Evolutionary conservation across 1,139 yeast genomes (phyloP), one percentile per base, ranked within the genome.

Genomic region (Hemisphaericaspora xylofermentans): DNA sequence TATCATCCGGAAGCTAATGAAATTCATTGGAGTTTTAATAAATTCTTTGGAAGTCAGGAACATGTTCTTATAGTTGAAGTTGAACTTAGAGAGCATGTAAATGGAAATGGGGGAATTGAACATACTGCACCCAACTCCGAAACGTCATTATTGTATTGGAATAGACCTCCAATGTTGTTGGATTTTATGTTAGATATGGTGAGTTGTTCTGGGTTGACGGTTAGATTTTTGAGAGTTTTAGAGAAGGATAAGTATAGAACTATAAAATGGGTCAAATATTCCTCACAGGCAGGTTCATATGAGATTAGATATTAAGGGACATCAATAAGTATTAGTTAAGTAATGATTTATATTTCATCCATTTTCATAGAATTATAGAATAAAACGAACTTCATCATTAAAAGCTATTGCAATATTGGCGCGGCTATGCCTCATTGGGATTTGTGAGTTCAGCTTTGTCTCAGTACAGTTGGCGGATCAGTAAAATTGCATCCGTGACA

Each of bases 251-350:
- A 79, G 46, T 85, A 87, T 63, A 68, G 77, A 36, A 82, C 95
- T 1, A 81, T 88, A 16, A 91, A 91, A 58, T 89, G 95, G 95
- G 94, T 89, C 35, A 78, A 87, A 53, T 91, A 91, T 59, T 61
- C 77, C 15, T 76, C 91, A 1, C 77, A 74, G 47, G 82, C 91
- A 0, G 96, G 96, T 1, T 78, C 86, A 5, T 88, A 87, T 53
- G 96, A 88, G 48, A 74, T 88, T 12, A 68, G 96, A 44, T 81
- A 81, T 47, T 84, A 57, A 24, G 10, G 13, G 13, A 9, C 6
- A 24, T n/a, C n/a, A n/a, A n/a, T n/a, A n/a, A 12, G 13, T 4
- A n/a, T 13, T 9, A 14, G 19, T 33, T 33, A 10, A 4, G 10
- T 24, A 19, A 10, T 10, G 10, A 10, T n/a, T n/a, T n/a, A n/a